A percentile compares a stretch with the other conserved stretches of the same genome.
Evolutionary conservation across 164 flowering plant genomes (phyloP).

Genomic region (Chimonanthus salicifolius): DNA sequence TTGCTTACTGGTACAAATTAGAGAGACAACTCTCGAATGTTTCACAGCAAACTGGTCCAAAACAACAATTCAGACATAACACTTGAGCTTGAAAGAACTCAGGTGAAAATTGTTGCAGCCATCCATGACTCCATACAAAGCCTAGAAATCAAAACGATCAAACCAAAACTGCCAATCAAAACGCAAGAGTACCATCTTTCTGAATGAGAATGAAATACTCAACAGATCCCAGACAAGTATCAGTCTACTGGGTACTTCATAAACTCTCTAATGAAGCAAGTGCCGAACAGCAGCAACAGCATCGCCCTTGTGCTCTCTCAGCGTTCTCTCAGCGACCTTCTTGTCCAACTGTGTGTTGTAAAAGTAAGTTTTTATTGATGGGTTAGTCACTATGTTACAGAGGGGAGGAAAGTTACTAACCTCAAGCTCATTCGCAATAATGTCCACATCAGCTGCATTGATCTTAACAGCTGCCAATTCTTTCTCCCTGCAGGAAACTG

Average conservation of each 20-base stretch:
- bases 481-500: slow-evolving; percentile 53
- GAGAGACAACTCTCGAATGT: too few relatives aligned
- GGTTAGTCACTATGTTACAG: too few relatives aligned
- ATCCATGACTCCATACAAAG: too few relatives aligned
- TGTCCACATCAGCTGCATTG: slow-evolving; percentile 80
- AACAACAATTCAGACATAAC: too few relatives aligned
- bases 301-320: slow-evolving; percentile 96
- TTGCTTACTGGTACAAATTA: too few relatives aligned
- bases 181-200: neutral
- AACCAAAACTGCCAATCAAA: neutral
- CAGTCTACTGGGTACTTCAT: neutral
- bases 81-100: too few relatives aligned
- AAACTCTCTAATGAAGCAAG: slow-evolving; percentile 44
- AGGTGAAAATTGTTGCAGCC: neutral
- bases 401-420: slow-evolving; percentile 25
- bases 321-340: slow-evolving; percentile 92
- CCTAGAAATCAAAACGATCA: neutral
- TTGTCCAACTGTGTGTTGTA: slow-evolving; percentile 66
- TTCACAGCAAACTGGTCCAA: too few relatives aligned
- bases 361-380: neutral
- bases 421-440: slow-evolving; percentile 92
- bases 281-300: slow-evolving; percentile 89
- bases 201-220: neutral
- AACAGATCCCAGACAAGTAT: neutral
- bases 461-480: slow-evolving; percentile 93